Conservation (phyloP, 306 rosid species). For the Castanea sativa region DNA sequence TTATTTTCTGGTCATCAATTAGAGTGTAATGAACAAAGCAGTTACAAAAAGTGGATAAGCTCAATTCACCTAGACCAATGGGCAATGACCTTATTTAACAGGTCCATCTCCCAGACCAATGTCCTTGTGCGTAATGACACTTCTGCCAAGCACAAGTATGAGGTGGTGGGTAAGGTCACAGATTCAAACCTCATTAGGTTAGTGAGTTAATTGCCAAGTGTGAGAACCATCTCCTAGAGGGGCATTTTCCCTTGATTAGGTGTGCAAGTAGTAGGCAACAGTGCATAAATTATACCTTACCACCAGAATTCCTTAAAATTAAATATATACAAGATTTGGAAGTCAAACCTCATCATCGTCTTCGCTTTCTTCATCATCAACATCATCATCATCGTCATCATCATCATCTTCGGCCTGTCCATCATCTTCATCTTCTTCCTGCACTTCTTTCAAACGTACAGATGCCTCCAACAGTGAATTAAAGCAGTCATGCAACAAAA, state of each 20-base stretch:
- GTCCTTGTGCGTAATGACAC: background rate
- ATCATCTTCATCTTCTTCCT: conserved; percentile 47
- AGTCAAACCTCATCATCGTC: conserved; percentile 67
- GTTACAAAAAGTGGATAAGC: background rate
- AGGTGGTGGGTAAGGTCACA: background rate
- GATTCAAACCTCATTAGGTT: background rate
- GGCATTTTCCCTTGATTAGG: background rate
- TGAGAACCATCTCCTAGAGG: background rate
- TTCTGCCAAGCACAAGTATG: background rate
- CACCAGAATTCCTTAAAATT: conserved; percentile 6
- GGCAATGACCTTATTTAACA: background rate
- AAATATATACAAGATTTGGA: conserved; percentile 17
- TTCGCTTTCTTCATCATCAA: conserved; percentile 47
- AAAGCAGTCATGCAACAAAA: conserved; percentile 54
- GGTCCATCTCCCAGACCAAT: background rate
- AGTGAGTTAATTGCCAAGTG: background rate
- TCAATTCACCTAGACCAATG: background rate
- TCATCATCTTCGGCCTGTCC: conserved; percentile 47
- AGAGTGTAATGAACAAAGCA: background rate
- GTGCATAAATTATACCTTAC: background rate
- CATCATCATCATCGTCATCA: conserved; percentile 34
- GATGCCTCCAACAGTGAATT: conserved; percentile 66
- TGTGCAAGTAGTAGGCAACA: background rate
- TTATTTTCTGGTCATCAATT: background rate
- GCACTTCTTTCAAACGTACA: conserved; percentile 50